Percentiles rank a stretch among this genome's conserved stretches.
These are phyloP conservation scores for Trebouxia sp. DNA, from an alignment of 139 green algal genomes.

Conservation along the genomic window DNA sequence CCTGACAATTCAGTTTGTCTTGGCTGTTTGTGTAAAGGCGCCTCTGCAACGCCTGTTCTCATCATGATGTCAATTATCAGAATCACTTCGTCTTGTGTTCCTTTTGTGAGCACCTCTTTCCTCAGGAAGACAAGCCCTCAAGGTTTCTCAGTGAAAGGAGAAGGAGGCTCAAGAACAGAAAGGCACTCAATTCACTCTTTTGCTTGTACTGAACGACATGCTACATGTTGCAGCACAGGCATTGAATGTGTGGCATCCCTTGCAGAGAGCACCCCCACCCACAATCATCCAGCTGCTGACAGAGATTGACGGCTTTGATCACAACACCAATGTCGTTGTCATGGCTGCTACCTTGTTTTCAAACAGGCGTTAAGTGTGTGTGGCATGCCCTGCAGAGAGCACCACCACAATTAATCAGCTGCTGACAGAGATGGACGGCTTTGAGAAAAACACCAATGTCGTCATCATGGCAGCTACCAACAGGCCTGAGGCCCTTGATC, in stretches of 20 bases:
- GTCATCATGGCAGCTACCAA: slow-evolving; percentile 98
- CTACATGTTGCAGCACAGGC: background rate
- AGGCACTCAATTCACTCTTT: too few species aligned
- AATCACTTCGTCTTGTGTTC: too few species aligned
- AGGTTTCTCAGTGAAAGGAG: too few species aligned
- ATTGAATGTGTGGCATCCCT: background rate
- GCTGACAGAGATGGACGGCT: slow-evolving; percentile 97
- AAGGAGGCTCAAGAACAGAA: too few species aligned
- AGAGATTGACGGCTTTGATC: slow-evolving; percentile 98
- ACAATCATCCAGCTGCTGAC: slow-evolving; percentile 98
- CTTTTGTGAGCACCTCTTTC: too few species aligned
- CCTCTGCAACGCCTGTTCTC: too few species aligned
- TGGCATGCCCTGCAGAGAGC: slow-evolving; percentile 45
- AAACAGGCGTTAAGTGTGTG: background rate
- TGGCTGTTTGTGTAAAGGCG: too few species aligned
- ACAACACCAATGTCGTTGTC: slow-evolving; percentile 94
- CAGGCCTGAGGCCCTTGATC: slow-evolving; percentile 87
- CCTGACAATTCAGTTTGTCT: too few species aligned
- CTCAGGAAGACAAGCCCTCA: too few species aligned
- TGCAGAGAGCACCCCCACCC: slow-evolving; percentile 62
- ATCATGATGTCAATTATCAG: too few species aligned
- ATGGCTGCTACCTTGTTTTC: slow-evolving; percentile 82
- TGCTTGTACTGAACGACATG: too few species aligned
- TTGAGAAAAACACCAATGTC: slow-evolving; percentile 94
- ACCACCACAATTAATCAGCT: slow-evolving; percentile 96